Evolutionary conservation across 306 rosid genomes (phyloP).

Genomic region (Calophaca sinica): DNA sequence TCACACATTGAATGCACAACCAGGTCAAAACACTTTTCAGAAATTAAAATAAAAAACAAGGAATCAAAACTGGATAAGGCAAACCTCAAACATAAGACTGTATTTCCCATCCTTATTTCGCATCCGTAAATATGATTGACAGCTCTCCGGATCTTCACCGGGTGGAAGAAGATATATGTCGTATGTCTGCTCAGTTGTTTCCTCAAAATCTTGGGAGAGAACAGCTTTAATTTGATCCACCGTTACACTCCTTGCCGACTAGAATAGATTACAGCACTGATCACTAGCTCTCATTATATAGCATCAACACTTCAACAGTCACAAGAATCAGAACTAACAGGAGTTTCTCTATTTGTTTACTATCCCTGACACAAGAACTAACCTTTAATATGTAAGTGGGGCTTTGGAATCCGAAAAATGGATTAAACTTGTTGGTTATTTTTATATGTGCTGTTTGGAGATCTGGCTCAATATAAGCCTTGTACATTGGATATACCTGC

Average conservation of each 20-base stretch:
- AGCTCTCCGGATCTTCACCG: slow-evolving; percentile 98
- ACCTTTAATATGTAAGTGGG: slow-evolving; percentile 98
- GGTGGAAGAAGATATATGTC: slow-evolving; percentile 99
- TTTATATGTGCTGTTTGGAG: slow-evolving; percentile 94
- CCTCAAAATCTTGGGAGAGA: slow-evolving; percentile 72
- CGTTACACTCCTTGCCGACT: slow-evolving; percentile 81
- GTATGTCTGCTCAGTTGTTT: slow-evolving; percentile 82
- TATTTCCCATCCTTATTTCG: slow-evolving; percentile 97
- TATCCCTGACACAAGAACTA: slow-evolving; percentile 10
- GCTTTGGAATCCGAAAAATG: slow-evolving; percentile 93
- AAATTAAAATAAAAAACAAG: slow-evolving; percentile 31
- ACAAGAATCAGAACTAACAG: slow-evolving; percentile 35
- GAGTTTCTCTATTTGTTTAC: slow-evolving; percentile 10
- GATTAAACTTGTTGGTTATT: slow-evolving; percentile 91
- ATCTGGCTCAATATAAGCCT: slow-evolving; percentile 98
- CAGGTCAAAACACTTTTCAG: slow-evolving; percentile 3
- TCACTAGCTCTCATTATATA: slow-evolving; percentile 36
- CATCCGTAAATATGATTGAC: slow-evolving; percentile 99
- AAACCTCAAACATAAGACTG: slow-evolving; percentile 98
- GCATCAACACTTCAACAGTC: slow-evolving; percentile 4
- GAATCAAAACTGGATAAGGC: slow-evolving; percentile 22
- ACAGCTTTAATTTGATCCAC: slow-evolving; percentile 77
- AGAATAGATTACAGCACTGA: slow-evolving; percentile 47
- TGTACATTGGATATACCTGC: slow-evolving; percentile 99
- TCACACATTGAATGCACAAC: slow-evolving; percentile 26